Evolutionary conservation across 352 stramenopile genomes (phyloP).

Genomic region (Blastocystis sp.): DNA sequence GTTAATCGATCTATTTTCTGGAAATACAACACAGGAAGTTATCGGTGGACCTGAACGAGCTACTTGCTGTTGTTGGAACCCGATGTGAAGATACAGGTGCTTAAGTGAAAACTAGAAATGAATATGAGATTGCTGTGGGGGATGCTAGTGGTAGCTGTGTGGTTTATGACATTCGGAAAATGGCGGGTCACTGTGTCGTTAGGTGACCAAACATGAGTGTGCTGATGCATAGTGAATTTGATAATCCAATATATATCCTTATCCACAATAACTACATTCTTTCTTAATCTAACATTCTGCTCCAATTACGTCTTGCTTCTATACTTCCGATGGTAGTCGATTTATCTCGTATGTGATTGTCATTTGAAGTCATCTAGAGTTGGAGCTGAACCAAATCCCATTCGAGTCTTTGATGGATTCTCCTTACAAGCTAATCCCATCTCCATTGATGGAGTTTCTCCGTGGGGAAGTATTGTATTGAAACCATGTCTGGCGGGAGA

Average conservation of each 20-base stretch:
- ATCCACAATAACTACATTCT: background rate
- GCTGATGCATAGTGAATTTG: background rate
- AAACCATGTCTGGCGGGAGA: constrained; percentile 19
- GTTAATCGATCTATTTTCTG: constrained; percentile 31
- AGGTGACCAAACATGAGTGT: background rate
- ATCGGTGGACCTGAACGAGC: background rate
- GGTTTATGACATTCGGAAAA: constrained; percentile 47
- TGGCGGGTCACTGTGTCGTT: background rate
- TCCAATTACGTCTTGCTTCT: background rate
- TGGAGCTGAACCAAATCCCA: background rate
- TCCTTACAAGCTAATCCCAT: background rate
- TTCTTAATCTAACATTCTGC: background rate
- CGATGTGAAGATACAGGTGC: background rate
- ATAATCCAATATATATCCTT: constrained; percentile 11
- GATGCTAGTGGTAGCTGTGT: background rate
- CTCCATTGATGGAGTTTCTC: background rate
- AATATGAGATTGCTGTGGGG: constrained; percentile 30
- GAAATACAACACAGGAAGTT: background rate
- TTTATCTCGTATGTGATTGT: background rate
- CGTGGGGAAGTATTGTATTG: constrained; percentile 1
- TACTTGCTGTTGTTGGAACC: constrained; percentile 46
- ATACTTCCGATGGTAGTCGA: constrained; percentile 1
- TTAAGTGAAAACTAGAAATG: background rate
- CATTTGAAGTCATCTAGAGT: background rate
- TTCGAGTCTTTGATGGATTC: background rate